A percentile compares a stretch with the other conserved stretches of the same genome.
Evolutionary conservation across 805 yeast species (phyloP).

Genomic region (Saccharomycopsis vini): DNA sequence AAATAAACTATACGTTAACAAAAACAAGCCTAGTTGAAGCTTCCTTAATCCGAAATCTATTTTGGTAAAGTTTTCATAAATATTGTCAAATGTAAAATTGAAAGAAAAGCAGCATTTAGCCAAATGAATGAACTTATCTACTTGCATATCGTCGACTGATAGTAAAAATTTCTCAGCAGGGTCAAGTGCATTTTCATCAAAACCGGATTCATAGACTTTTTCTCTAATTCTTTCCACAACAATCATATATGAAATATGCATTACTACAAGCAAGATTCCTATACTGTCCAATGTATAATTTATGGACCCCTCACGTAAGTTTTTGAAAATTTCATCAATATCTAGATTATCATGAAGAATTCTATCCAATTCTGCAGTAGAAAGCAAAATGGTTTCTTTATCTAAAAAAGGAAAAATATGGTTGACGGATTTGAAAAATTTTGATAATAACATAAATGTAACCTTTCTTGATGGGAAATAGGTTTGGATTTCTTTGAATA

Average conservation of each 20-base stretch:
- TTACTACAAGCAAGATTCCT: constrained; percentile 11
- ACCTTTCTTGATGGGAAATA: constrained; percentile 11
- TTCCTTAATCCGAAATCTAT: constrained; percentile 14
- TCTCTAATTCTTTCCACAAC: constrained; percentile 10
- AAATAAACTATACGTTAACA: constrained; percentile 1
- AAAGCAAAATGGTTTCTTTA: constrained; percentile 3
- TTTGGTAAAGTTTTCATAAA: constrained; percentile 11
- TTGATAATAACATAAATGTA: constrained; percentile 6
- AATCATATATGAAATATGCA: constrained; percentile 8
- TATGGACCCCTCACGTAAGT: background rate
- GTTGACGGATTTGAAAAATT: constrained; percentile 11
- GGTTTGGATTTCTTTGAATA: constrained; percentile 5
- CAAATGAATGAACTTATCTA: constrained; percentile 7
- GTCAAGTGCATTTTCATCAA: constrained; percentile 4
- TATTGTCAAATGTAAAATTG: constrained; percentile 11
- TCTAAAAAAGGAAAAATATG: constrained; percentile 13
- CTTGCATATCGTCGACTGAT: background rate
- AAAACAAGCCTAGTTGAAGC: constrained; percentile 14
- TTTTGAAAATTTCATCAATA: background rate
- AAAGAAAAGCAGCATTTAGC: constrained; percentile 16
- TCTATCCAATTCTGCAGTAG: constrained; percentile 1
- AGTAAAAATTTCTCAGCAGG: constrained; percentile 10
- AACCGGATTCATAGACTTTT: constrained; percentile 7
- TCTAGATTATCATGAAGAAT: constrained; percentile 1
- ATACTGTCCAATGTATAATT: constrained; percentile 13